These are phyloP conservation scores for Euphorbia tirucalli DNA, from an alignment of 345 rosid genomes.

Conservation along the genomic window DNA sequence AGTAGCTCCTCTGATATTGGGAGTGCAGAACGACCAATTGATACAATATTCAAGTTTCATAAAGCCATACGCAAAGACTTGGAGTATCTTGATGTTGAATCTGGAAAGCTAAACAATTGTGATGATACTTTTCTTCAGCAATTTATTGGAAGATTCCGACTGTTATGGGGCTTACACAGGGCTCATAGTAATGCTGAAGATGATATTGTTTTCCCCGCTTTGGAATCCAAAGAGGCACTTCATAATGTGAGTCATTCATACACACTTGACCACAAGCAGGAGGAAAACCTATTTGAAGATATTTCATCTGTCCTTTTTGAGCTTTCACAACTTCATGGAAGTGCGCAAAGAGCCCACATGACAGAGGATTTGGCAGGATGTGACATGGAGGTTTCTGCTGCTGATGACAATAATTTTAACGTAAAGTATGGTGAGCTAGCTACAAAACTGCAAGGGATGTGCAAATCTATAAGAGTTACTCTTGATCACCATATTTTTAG, in stretches of 20 bases:
- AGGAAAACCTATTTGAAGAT: slow-evolving; percentile 86
- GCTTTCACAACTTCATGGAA: slow-evolving; percentile 58
- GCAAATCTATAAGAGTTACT: slow-evolving; percentile 80
- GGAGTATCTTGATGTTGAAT: slow-evolving; percentile 84
- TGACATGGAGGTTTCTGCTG: slow-evolving; percentile 25
- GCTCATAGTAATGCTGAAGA: slow-evolving; percentile 98
- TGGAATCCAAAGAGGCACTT: slow-evolving; percentile 90
- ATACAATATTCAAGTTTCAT: slow-evolving; percentile 86
- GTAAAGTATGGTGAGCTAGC: slow-evolving; percentile 66
- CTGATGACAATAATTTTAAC: slow-evolving; percentile 29
- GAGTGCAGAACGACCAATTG: slow-evolving; percentile 65
- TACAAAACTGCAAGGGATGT: slow-evolving; percentile 90
- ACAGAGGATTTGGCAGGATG: slow-evolving; percentile 30
- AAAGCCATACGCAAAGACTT: slow-evolving; percentile 88
- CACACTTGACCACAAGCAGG: slow-evolving; percentile 86
- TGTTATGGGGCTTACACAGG: slow-evolving; percentile 87
- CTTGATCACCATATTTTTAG: slow-evolving; percentile 81
- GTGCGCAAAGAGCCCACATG: slow-evolving; percentile 32
- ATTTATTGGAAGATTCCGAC: slow-evolving; percentile 75
- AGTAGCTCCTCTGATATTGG: slow-evolving; percentile 43
- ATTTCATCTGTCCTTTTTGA: slow-evolving; percentile 66
- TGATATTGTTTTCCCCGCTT: slow-evolving; percentile 89
- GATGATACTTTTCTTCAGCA: slow-evolving; percentile 67
- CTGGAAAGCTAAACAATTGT: slow-evolving; percentile 73
- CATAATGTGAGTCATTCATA: slow-evolving; percentile 94